These are phyloP conservation scores for Monosporascus sp. DNA, from an alignment of 2,329 filamentous ascomycete species.

Conservation along the genomic window DNA sequence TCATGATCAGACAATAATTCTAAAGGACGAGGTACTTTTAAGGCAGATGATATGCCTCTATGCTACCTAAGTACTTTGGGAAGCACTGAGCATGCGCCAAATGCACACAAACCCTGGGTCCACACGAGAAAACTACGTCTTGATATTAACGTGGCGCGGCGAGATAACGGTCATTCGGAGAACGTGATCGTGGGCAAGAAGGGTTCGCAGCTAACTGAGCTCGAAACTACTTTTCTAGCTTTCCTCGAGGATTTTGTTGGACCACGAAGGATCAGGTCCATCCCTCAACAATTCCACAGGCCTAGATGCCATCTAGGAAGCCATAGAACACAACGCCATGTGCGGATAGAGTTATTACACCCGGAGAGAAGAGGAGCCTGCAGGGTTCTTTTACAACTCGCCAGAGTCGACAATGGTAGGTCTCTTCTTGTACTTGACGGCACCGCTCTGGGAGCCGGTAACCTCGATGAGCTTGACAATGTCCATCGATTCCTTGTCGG, in stretches of 20 bases:
- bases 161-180: not conserved
- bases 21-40: too few species aligned
- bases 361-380: conserved; percentile 1
- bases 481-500: conserved; percentile 40
- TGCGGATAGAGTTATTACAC: conserved; percentile 18
- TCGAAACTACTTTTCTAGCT: conserved; percentile 1
- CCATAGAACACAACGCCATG: conserved; percentile 6
- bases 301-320: not conserved
- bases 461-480: conserved; percentile 59
- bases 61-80: too few species aligned
- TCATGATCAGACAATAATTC: too few species aligned
- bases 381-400: conserved; percentile 34
- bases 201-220: not conserved
- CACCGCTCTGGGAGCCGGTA: conserved; percentile 49
- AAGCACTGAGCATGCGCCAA: too few species aligned
- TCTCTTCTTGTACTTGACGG: conserved; percentile 50
- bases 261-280: not conserved
- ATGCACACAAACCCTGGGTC: too few species aligned
- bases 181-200: not conserved
- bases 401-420: conserved; percentile 55
- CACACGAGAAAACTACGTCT: too few species aligned
- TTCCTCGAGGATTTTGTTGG: not conserved
- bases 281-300: not conserved
- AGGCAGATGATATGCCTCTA: too few species aligned
- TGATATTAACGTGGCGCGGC: too few species aligned